Conservation (phyloP, 441 rosid species). For the Melastoma candidum region DNA sequence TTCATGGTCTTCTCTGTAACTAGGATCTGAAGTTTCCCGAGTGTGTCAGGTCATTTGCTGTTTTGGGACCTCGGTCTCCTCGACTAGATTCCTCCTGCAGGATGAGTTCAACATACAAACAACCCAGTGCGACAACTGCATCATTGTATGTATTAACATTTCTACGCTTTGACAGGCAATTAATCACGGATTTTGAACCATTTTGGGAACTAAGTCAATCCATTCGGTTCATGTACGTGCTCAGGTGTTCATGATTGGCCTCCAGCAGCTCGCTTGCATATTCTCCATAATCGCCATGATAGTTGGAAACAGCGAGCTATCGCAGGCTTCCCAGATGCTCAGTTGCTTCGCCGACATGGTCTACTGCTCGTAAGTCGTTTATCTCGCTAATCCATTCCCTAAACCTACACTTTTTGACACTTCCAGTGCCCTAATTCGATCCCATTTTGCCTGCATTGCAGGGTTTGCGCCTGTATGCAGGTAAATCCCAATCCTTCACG, state of each 20-base stretch:
- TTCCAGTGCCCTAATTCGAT: too few relatives aligned
- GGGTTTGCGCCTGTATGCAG: too few relatives aligned
- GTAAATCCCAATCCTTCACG: too few relatives aligned
- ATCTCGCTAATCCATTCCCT: not conserved
- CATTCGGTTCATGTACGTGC: not conserved
- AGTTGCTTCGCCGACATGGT: conserved; percentile 75
- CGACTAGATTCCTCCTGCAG: conserved; percentile 85
- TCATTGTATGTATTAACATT: conserved; percentile 42
- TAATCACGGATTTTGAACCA: too few relatives aligned
- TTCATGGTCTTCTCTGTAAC: too few relatives aligned
- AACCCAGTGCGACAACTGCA: conserved; percentile 70
- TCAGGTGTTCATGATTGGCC: conserved; percentile 94
- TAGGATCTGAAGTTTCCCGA: not conserved
- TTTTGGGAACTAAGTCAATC: too few relatives aligned
- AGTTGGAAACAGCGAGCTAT: conserved; percentile 81
- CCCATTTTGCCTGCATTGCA: too few relatives aligned
- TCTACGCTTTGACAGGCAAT: too few relatives aligned
- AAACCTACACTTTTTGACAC: too few relatives aligned
- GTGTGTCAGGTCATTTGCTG: conserved; percentile 55
- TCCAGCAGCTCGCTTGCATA: conserved; percentile 90
- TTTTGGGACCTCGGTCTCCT: conserved; percentile 86
- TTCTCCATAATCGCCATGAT: conserved; percentile 85
- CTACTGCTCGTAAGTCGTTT: conserved; percentile 66
- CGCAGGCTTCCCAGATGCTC: conserved; percentile 76
- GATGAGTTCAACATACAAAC: too few relatives aligned